A percentile compares a stretch with the other conserved stretches of the same genome.
Evolutionary conservation across 83 land plant genomes (phyloP).

Genomic region (Picea abies): DNA sequence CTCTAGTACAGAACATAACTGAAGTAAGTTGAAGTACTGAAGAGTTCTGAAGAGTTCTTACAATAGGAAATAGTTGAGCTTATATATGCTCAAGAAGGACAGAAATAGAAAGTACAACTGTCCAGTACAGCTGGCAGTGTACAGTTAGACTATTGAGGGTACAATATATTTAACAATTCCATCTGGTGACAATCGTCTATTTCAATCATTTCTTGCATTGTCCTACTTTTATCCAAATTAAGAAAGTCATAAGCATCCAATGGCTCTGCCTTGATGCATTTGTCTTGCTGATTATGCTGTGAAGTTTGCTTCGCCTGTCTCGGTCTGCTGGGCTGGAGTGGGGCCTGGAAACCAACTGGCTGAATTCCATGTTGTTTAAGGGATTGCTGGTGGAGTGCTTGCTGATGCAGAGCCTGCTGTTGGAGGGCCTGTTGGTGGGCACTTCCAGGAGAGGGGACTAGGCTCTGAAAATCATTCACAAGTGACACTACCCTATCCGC

Average conservation of each 20-base stretch:
- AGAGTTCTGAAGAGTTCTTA: too few relatives aligned
- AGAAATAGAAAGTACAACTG: too few relatives aligned
- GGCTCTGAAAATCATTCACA: conserved; percentile 3
- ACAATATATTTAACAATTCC: too few relatives aligned
- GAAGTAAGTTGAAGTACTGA: too few relatives aligned
- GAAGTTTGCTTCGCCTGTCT: neutral
- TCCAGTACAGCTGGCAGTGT: too few relatives aligned
- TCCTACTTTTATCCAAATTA: neutral
- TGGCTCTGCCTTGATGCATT: conserved; percentile 2
- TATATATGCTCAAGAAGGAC: too few relatives aligned
- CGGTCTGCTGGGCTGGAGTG: neutral
- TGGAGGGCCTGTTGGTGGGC: conserved; percentile 29
- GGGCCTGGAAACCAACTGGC: conserved; percentile 5
- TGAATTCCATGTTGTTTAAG: conserved; percentile 18
- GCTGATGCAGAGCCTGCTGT: conserved; percentile 26
- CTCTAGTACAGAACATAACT: too few relatives aligned
- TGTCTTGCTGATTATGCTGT: neutral
- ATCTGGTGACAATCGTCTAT: neutral
- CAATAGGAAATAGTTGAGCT: too few relatives aligned
- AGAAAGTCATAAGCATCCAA: neutral
- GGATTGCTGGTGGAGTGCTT: conserved; percentile 17
- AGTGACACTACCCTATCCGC: neutral
- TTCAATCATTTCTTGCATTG: neutral
- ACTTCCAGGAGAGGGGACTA: neutral
- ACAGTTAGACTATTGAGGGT: too few relatives aligned